Base-by-base conservation (phyloP, 805 yeast species). In the Wickerhamiella brachini region DNA sequence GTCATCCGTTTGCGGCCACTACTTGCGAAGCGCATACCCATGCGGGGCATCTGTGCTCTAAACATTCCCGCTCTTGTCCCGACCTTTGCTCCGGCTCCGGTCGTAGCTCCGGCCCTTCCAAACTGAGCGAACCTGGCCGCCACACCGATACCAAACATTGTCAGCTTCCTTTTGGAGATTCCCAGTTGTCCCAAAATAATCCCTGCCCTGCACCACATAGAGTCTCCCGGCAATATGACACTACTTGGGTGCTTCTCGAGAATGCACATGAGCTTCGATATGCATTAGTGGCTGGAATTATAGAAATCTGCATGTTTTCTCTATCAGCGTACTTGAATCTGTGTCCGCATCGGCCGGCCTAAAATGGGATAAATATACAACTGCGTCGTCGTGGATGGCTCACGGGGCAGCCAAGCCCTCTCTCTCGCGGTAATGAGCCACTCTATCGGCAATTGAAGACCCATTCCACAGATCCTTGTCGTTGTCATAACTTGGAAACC, bases 381-480 rank as follows among this genome's bases (percentile, higher is more conserved):
- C n/a, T n/a, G n/a, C n/a, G n/a, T n/a, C n/a, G n/a, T n/a, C n/a
- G n/a, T n/a, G n/a, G n/a, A n/a, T n/a, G n/a, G n/a, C n/a, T n/a
- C n/a, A n/a, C n/a, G n/a, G n/a, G n/a, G n/a, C n/a, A n/a, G n/a
- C n/a, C 9, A 34, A 5, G 7, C 41, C 41, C 41, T 22, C 45
- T 8, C 44, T 29, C 10, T 47, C 18, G 15, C 37, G 10, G 57
- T 82, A 82, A 2, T 46, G 46, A 0, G 56, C 54, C 2, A 81
- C 57, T 44, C 88, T 69, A 6, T 71, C 68, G n/a, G 53, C 49
- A 20, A 82, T 63, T 3, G 67, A 54, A 7, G 56, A 26, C 0
- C 81, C 84, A 60, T 87, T 87, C 90, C 95, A 86, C 7, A 50
- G 34, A 20, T 71, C 76, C 0, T 60, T 64, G 1, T 49, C 55